Percentiles rank a stretch among this genome's conserved stretches.
Conservation (phyloP, 768 basidiomycete species). For the Termitomyces sp. region DNA sequence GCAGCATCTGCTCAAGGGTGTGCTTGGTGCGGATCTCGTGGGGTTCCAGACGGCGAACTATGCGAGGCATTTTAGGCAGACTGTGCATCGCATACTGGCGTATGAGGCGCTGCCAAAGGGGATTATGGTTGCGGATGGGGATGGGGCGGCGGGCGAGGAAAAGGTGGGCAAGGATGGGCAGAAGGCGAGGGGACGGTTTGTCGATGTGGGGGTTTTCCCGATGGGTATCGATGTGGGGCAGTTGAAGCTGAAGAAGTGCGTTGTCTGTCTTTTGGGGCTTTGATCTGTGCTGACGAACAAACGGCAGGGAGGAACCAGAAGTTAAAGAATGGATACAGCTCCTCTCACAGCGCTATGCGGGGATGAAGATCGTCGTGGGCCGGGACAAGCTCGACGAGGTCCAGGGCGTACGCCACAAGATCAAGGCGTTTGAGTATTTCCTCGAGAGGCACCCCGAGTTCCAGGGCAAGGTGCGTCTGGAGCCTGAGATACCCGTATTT, state of each 20-base stretch:
- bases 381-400: constrained; percentile 88
- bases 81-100: constrained; percentile 74
- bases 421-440: constrained; percentile 81
- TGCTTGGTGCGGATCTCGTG: constrained; percentile 91
- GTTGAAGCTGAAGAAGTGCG: constrained; percentile 63
- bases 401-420: constrained; percentile 82
- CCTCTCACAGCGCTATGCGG: constrained; percentile 78
- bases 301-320: constrained; percentile 71
- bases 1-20: constrained; percentile 74
- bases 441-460: constrained; percentile 77
- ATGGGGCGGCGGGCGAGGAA: constrained; percentile 21
- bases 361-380: constrained; percentile 86
- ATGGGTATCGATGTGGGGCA: constrained; percentile 84
- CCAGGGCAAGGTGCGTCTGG: constrained; percentile 72
- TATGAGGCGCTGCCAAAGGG: constrained; percentile 84
- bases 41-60: constrained; percentile 90
- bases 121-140: constrained; percentile 55
- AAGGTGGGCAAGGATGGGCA: constrained; percentile 16
- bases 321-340: constrained; percentile 81
- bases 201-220: constrained; percentile 86
- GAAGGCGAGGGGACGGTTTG: constrained; percentile 55
- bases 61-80: constrained; percentile 84
- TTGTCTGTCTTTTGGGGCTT: background rate
- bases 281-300: constrained; percentile 4
- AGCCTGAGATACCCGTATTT: too few relatives aligned